Percentiles rank a stretch among this genome's conserved stretches.
Conservation (phyloP, 192 early-diverging fungal genomes). For the Entomortierella chlamydospora region DNA sequence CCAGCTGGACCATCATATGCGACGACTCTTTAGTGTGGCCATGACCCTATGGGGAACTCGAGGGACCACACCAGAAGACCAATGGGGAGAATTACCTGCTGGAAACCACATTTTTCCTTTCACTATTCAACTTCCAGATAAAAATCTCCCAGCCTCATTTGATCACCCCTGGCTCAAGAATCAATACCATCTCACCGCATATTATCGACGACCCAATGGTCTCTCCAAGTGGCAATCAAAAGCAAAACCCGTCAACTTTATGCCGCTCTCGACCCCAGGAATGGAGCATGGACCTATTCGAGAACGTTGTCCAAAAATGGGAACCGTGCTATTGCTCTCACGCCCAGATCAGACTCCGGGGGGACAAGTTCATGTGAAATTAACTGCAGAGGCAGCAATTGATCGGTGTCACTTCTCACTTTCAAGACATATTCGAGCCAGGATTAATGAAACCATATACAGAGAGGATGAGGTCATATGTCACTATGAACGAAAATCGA, state of each 20-base stretch:
- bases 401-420: conserved; percentile 51
- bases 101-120: conserved; percentile 55
- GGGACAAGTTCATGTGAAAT: conserved; percentile 41
- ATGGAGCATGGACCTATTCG: conserved; percentile 50
- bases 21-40: conserved; percentile 50
- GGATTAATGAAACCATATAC: conserved; percentile 49
- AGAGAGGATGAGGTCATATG: conserved; percentile 53
- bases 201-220: conserved; percentile 51
- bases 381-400: conserved; percentile 48
- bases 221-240: conserved; percentile 54
- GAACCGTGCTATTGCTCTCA: conserved; percentile 39
- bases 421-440: conserved; percentile 46
- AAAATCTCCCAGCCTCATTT: conserved; percentile 54
- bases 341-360: conserved; percentile 47
- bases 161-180: conserved; percentile 58
- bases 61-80: conserved; percentile 36
- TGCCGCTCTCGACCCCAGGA: conserved; percentile 48
- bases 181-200: conserved; percentile 49
- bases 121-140: conserved; percentile 52
- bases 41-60: conserved; percentile 53
- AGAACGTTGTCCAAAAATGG: conserved; percentile 53
- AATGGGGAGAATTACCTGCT: conserved; percentile 44
- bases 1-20: conserved; percentile 49
- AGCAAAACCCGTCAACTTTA: conserved; percentile 51
- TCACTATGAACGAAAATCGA: conserved; percentile 51